Conservation (phyloP, 1,284 basidiomycete species). For the Tetrapyrgos nigripes region DNA sequence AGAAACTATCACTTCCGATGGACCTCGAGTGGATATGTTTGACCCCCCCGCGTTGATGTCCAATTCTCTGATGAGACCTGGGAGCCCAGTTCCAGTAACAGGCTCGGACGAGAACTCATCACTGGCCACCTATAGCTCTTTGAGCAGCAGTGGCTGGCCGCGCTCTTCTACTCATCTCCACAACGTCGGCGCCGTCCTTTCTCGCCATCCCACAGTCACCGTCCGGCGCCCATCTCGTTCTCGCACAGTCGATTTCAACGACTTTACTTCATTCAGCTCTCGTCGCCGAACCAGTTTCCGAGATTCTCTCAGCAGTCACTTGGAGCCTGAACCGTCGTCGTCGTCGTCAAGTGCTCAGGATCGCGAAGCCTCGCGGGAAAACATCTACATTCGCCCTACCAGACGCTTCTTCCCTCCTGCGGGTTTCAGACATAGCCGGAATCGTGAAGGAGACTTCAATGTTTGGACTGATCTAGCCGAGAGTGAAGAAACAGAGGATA, state of each 20-base stretch:
- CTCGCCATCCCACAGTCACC: slow-evolving; percentile 51
- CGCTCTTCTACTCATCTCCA: slow-evolving; percentile 28
- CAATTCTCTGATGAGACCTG: slow-evolving; percentile 27
- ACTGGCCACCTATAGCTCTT: slow-evolving; percentile 8
- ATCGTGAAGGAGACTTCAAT: slow-evolving; percentile 1
- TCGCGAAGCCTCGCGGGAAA: slow-evolving; percentile 18
- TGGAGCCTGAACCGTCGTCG: slow-evolving; percentile 21
- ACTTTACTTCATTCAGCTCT: slow-evolving; percentile 52
- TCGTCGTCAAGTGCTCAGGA: no score
- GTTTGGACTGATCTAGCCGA: slow-evolving; percentile 8
- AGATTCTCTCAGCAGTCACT: slow-evolving; percentile 14
- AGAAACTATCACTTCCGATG: slow-evolving; percentile 43
- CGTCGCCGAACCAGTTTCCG: slow-evolving; percentile 56
- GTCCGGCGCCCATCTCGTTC: slow-evolving; percentile 58
- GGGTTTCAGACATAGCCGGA: neutral
- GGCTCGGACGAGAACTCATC: neutral
- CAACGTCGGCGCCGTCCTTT: slow-evolving; percentile 26
- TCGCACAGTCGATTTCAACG: slow-evolving; percentile 67
- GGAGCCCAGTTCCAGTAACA: slow-evolving; percentile 24
- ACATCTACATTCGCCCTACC: neutral
- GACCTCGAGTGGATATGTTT: slow-evolving; percentile 61
- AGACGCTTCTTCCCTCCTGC: slow-evolving; percentile 6
- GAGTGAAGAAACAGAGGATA: neutral
- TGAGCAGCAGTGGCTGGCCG: slow-evolving; percentile 10
- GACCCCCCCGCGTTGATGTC: slow-evolving; percentile 32